Evolutionary conservation across 345 rosid genomes (phyloP).

Genomic region (Sisymbrium altissimum): DNA sequence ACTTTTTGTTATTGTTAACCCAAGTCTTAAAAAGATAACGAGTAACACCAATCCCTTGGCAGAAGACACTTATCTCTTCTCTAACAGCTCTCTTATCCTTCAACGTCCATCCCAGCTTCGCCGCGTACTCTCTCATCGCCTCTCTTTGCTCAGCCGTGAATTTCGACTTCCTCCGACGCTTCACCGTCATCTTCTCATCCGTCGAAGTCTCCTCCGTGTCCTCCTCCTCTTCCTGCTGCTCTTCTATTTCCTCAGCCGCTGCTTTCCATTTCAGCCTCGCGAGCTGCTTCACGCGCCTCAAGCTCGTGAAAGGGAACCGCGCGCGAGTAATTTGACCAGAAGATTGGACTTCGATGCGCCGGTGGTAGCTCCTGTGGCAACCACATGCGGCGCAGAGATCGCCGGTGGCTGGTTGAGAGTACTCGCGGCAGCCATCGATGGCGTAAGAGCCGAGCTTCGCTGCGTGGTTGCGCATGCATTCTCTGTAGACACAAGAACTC

Average conservation of each 20-base stretch:
- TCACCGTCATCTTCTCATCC: constrained; percentile 14
- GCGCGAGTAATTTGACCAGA: constrained; percentile 13
- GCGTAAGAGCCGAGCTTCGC: constrained; percentile 80
- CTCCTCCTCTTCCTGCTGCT: background rate
- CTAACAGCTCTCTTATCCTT: constrained; percentile 31
- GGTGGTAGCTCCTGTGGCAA: constrained; percentile 98
- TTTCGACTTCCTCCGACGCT: constrained; percentile 35
- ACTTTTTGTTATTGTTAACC: constrained; percentile 42
- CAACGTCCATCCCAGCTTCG: constrained; percentile 40
- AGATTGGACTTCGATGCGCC: constrained; percentile 30
- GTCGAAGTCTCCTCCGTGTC: constrained; percentile 30
- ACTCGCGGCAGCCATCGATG: constrained; percentile 86
- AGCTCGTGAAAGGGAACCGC: constrained; percentile 22
- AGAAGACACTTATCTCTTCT: constrained; percentile 37
- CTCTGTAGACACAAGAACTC: constrained; percentile 44
- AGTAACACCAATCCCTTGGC: constrained; percentile 40
- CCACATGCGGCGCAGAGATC: constrained; percentile 87
- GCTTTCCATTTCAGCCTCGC: constrained; percentile 34
- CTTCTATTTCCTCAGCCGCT: background rate
- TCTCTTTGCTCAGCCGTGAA: constrained; percentile 36
- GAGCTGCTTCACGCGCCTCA: constrained; percentile 36
- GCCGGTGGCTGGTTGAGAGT: constrained; percentile 36
- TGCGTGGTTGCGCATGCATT: constrained; percentile 90
- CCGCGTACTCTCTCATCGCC: constrained; percentile 37
- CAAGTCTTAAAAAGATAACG: constrained; percentile 40